These are phyloP conservation scores for Steccherinum ochraceum DNA, from an alignment of 768 basidiomycete species.

Conservation along the genomic window DNA sequence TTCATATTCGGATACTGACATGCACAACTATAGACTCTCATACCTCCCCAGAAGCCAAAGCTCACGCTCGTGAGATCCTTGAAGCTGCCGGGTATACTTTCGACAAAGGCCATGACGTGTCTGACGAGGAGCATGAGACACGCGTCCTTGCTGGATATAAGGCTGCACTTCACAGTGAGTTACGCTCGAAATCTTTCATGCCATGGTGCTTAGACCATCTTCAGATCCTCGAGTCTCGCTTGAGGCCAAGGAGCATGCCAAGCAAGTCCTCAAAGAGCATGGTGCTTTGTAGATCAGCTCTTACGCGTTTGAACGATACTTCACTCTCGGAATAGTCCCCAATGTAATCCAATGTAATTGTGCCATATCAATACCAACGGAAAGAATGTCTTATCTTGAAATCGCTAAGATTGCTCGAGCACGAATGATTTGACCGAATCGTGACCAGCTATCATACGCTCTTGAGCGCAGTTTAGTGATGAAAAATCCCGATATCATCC, in stretches of 20 bases:
- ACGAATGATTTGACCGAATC: too few relatives aligned
- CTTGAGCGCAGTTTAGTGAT: too few relatives aligned
- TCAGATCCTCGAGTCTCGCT: constrained; percentile 32
- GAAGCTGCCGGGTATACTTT: constrained; percentile 34
- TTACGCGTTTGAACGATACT: too few relatives aligned
- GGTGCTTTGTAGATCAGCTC: constrained; percentile 14
- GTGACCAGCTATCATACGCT: too few relatives aligned
- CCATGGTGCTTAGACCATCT: too few relatives aligned
- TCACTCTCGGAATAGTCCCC: too few relatives aligned
- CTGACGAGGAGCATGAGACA: constrained; percentile 34
- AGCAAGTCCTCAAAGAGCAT: constrained; percentile 30
- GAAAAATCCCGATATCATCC: too few relatives aligned
- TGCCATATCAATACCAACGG: too few relatives aligned
- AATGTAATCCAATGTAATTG: background rate
- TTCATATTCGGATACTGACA: too few relatives aligned
- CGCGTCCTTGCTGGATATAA: constrained; percentile 53
- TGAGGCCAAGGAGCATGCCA: constrained; percentile 44
- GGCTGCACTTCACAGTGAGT: constrained; percentile 44
- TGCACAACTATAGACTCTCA: constrained; percentile 8
- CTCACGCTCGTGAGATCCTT: constrained; percentile 48
- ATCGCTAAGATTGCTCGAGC: too few relatives aligned
- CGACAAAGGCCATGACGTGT: constrained; percentile 24
- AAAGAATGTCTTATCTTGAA: too few relatives aligned
- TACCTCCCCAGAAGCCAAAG: constrained; percentile 44
- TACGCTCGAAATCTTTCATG: too few relatives aligned